A percentile compares a stretch with the other conserved stretches of the same genome.
phyloP scores from a whole-genome alignment of 208 protist species.

The Naegleria lovaniensis region DNA sequence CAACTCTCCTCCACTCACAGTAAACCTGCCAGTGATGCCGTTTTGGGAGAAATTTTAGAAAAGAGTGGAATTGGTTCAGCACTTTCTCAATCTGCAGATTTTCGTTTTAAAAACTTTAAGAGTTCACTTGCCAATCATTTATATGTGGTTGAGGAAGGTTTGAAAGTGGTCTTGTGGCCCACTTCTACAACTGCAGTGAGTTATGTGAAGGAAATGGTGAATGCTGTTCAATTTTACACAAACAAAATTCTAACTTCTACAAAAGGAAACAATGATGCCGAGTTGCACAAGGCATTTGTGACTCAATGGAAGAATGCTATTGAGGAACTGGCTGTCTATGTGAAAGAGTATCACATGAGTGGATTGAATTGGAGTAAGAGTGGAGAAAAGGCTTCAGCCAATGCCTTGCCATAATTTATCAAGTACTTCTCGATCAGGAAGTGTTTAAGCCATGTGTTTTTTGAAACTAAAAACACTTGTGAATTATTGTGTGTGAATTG shows the following conservation, averaged over 20 bases:
- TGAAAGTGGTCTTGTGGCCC: not conserved
- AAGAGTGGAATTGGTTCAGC: not conserved
- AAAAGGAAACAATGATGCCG: not conserved
- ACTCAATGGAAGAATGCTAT: not conserved
- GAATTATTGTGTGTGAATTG: too few species aligned
- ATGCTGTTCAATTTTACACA: constrained; percentile 22
- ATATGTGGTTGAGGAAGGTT: constrained; percentile 13
- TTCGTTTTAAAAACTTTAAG: not conserved
- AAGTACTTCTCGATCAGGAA: too few species aligned
- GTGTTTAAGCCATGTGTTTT: too few species aligned
- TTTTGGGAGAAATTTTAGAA: not conserved
- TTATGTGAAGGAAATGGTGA: constrained; percentile 1
- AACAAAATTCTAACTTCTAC: constrained; percentile 10
- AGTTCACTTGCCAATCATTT: not conserved
- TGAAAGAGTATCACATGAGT: constrained; percentile 26
- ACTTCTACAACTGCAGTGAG: not conserved
- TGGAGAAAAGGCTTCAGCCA: not conserved
- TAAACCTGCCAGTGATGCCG: not conserved
- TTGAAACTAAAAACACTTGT: too few species aligned
- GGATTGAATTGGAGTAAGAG: constrained; percentile 16
- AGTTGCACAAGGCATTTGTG: not conserved
- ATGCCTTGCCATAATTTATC: not conserved
- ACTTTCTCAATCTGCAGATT: not conserved
- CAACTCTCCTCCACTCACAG: not conserved
- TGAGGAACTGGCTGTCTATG: not conserved